phyloP scores from a whole-genome alignment of 805 yeast genomes.

The Jamesozyma jinghongensis region DNA sequence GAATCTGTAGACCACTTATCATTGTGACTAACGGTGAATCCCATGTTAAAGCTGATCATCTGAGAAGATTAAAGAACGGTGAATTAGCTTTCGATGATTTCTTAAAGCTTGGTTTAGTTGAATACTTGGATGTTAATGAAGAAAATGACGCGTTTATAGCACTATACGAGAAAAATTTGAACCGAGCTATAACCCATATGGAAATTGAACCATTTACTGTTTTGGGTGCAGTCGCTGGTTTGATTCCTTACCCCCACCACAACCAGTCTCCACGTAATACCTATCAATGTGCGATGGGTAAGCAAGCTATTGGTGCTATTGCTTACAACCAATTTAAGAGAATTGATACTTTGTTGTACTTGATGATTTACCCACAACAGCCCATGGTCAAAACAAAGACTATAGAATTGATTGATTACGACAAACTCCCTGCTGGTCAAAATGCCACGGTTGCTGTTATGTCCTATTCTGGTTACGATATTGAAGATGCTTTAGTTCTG shows the following conservation, averaged over 20 bases:
- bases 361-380: slow-evolving; percentile 98
- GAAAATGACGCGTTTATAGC: slow-evolving; percentile 94
- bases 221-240: slow-evolving; percentile 95
- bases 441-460: slow-evolving; percentile 98
- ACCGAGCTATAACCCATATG: slow-evolving; percentile 63
- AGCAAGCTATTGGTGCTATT: slow-evolving; percentile 99
- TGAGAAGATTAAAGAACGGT: slow-evolving; percentile 53
- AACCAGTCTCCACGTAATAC: slow-evolving; percentile 99
- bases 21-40: slow-evolving; percentile 69
- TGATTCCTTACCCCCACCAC: slow-evolving; percentile 99
- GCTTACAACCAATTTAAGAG: slow-evolving; percentile 94
- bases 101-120: slow-evolving; percentile 76
- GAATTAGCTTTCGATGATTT: slow-evolving; percentile 87
- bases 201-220: slow-evolving; percentile 98
- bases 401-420: slow-evolving; percentile 89
- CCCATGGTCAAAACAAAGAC: slow-evolving; percentile 99
- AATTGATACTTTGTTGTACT: slow-evolving; percentile 84
- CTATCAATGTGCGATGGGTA: slow-evolving; percentile 99
- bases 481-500: slow-evolving; percentile 94
- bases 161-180: slow-evolving; percentile 62
- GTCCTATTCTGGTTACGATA: slow-evolving; percentile 99
- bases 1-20: slow-evolving; percentile 94
- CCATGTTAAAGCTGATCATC: slow-evolving; percentile 63
- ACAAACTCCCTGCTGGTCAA: slow-evolving; percentile 96
- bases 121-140: slow-evolving; percentile 93